Evolutionary conservation across 371 early-diverging fungal genomes (phyloP).

Genomic region (Sporodiniella umbellata): DNA sequence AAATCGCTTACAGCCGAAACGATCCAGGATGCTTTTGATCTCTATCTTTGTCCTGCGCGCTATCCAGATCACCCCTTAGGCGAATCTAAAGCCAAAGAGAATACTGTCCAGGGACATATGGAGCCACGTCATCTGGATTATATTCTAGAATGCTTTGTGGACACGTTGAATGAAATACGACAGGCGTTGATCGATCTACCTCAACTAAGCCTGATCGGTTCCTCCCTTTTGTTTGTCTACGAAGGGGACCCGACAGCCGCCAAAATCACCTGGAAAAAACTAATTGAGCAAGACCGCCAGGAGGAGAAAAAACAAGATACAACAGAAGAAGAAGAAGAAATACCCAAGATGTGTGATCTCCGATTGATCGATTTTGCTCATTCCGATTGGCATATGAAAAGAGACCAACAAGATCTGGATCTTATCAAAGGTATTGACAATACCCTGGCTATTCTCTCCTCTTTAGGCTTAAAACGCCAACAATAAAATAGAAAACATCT

Average conservation of each 20-base stretch:
- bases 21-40: slow-evolving; percentile 40
- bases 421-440: slow-evolving; percentile 34
- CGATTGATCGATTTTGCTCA: slow-evolving; percentile 80
- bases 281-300: slow-evolving; percentile 40
- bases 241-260: slow-evolving; percentile 62
- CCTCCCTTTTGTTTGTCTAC: slow-evolving; percentile 70
- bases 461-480: slow-evolving; percentile 13
- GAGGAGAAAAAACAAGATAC: slow-evolving; percentile 19
- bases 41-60: slow-evolving; percentile 52
- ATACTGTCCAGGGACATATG: slow-evolving; percentile 1
- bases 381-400: slow-evolving; percentile 51
- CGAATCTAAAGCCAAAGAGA: slow-evolving; percentile 4
- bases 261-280: slow-evolving; percentile 39
- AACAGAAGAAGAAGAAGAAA: slow-evolving; percentile 48
- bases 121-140: slow-evolving; percentile 41
- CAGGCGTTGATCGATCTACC: slow-evolving; percentile 37
- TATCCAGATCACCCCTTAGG: no score
- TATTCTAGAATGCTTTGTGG: slow-evolving; percentile 61
- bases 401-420: slow-evolving; percentile 31
- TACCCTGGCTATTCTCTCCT: slow-evolving; percentile 21
- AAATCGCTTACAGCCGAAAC: slow-evolving; percentile 37
- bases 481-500: no score
- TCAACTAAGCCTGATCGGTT: slow-evolving; percentile 57
- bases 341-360: slow-evolving; percentile 53
- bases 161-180: slow-evolving; percentile 53